Percentiles rank a stretch among this genome's conserved stretches.
These are phyloP conservation scores for Nakazawaea pomicola DNA, from an alignment of 805 yeast species.

Conservation along the genomic window DNA sequence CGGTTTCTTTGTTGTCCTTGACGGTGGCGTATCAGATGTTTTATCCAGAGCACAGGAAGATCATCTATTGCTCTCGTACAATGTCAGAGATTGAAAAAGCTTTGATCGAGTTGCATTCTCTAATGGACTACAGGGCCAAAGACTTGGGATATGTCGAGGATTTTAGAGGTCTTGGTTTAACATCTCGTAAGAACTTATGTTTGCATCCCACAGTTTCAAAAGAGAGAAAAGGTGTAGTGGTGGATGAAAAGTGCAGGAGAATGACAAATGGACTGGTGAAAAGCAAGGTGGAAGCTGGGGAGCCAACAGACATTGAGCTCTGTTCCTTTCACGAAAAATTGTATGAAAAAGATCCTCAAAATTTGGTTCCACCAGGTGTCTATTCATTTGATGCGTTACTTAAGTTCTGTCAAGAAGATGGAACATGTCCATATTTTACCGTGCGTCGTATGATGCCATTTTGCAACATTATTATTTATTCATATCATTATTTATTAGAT, in stretches of 20 bases:
- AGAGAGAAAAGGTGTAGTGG: constrained; percentile 86
- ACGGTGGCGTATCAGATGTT: constrained; percentile 93
- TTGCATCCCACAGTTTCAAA: constrained; percentile 82
- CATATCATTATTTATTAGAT: constrained; percentile 92
- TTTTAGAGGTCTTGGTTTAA: constrained; percentile 89
- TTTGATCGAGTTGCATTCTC: constrained; percentile 76
- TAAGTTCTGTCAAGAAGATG: constrained; percentile 69
- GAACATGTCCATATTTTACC: constrained; percentile 93
- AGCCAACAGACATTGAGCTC: constrained; percentile 49
- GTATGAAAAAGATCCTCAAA: constrained; percentile 80
- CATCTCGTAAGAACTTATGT: constrained; percentile 92
- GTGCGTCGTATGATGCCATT: constrained; percentile 96
- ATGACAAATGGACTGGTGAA: constrained; percentile 89
- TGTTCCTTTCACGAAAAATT: constrained; percentile 92
- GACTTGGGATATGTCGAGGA: constrained; percentile 87
- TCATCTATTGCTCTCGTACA: constrained; percentile 97
- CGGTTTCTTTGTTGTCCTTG: constrained; percentile 83
- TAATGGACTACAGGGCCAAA: constrained; percentile 81
- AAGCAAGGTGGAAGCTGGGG: constrained; percentile 55
- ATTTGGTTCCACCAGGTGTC: constrained; percentile 88
- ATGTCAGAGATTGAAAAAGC: constrained; percentile 99
- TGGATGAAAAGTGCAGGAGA: constrained; percentile 94
- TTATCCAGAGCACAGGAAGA: constrained; percentile 90
- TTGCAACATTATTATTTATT: constrained; percentile 91
- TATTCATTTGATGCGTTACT: constrained; percentile 86